Conservation (phyloP, 352 stramenopile species). For the Aphanomyces stellatus region DNA sequence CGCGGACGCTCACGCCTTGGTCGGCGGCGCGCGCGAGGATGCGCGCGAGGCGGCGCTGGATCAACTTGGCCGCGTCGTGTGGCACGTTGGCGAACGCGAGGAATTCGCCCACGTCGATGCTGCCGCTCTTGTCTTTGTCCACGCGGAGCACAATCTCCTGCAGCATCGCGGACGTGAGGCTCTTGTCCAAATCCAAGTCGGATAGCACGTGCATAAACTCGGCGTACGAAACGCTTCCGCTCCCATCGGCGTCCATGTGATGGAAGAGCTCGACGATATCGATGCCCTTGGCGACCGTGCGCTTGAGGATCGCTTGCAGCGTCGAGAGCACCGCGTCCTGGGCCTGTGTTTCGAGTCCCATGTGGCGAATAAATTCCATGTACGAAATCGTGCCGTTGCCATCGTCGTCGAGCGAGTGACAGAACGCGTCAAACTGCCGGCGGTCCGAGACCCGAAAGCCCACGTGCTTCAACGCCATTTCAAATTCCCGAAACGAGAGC, state of each 20-base stretch:
- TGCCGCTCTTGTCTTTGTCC: constrained; percentile 45
- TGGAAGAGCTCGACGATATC: constrained; percentile 51
- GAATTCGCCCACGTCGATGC: constrained; percentile 41
- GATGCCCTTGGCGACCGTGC: constrained; percentile 38
- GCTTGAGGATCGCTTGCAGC: constrained; percentile 39
- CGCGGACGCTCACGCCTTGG: constrained; percentile 35
- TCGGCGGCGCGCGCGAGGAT: constrained; percentile 28
- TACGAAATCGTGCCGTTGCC: constrained; percentile 63
- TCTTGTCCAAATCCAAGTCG: constrained; percentile 8
- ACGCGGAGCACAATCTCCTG: constrained; percentile 11
- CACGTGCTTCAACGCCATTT: constrained; percentile 39
- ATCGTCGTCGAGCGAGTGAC: constrained; percentile 48
- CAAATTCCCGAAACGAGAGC: constrained; percentile 47
- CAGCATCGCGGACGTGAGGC: not conserved
- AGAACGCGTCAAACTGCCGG: constrained; percentile 34
- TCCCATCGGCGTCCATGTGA: constrained; percentile 38
- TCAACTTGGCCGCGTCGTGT: constrained; percentile 1
- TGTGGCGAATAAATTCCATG: constrained; percentile 57
- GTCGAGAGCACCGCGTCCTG: constrained; percentile 35
- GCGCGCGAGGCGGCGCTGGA: constrained; percentile 1
- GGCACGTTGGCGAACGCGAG: constrained; percentile 13
- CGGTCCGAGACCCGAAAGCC: constrained; percentile 33
- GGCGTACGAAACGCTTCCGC: constrained; percentile 11
- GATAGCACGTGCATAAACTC: constrained; percentile 14
- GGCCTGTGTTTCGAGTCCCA: constrained; percentile 43